phyloP scores from a whole-genome alignment of 1,139 yeast genomes.

The Blastobotrys malaysiensis region DNA sequence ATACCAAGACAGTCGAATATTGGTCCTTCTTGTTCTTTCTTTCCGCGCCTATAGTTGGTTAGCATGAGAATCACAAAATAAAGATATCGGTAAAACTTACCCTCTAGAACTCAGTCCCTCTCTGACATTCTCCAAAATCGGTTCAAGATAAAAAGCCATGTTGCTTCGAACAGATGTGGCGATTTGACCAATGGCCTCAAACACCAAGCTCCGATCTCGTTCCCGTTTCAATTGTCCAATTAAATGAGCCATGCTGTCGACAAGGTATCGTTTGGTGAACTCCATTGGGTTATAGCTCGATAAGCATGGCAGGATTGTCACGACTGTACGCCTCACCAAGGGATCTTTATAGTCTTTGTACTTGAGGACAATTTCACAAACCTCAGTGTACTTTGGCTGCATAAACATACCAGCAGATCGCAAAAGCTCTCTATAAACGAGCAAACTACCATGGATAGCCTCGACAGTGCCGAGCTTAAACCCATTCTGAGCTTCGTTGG shows the following conservation, averaged over 20 bases:
- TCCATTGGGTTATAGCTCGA: constrained; percentile 73
- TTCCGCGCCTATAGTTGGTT: constrained; percentile 38
- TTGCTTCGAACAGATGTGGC: constrained; percentile 80
- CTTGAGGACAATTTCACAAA: constrained; percentile 68
- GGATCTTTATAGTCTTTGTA: constrained; percentile 75
- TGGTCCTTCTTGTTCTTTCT: constrained; percentile 78
- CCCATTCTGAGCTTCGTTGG: constrained; percentile 55
- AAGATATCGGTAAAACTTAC: constrained; percentile 12
- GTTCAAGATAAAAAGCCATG: constrained; percentile 83
- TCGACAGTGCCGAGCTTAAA: constrained; percentile 48
- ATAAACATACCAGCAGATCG: constrained; percentile 59
- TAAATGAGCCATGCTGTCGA: constrained; percentile 71
- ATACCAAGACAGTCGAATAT: constrained; percentile 86
- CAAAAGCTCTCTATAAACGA: constrained; percentile 79
- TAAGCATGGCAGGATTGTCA: constrained; percentile 73
- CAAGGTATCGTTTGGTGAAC: constrained; percentile 78
- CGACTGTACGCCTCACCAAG: constrained; percentile 75
- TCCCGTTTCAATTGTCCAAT: constrained; percentile 72
- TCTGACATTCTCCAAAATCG: constrained; percentile 73
- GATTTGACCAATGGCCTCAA: constrained; percentile 80
- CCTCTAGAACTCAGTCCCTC: constrained; percentile 75
- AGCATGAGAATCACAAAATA: constrained; percentile 3
- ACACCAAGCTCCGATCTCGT: constrained; percentile 71
- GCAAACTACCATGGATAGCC: constrained; percentile 75
- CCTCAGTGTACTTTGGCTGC: constrained; percentile 66